phyloP scores from a whole-genome alignment of 352 stramenopile species.

The Phytophthora syringae region DNA sequence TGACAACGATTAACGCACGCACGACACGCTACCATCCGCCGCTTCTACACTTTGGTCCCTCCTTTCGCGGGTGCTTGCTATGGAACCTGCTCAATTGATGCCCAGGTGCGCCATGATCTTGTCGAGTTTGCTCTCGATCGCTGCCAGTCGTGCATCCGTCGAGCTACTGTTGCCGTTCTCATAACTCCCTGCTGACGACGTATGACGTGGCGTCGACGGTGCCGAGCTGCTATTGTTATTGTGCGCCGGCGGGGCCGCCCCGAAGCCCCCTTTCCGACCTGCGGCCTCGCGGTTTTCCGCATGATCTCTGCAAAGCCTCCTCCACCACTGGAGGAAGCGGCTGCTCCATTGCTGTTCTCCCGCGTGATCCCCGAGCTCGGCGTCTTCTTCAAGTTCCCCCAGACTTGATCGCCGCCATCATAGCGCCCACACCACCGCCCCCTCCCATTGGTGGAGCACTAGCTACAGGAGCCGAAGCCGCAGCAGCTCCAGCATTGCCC shows the following conservation, averaged over 20 bases:
- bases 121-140: constrained; percentile 89
- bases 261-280: constrained; percentile 52
- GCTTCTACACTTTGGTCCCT: not conserved
- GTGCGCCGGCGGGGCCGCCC: constrained; percentile 14
- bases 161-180: constrained; percentile 29
- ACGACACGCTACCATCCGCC: constrained; percentile 1
- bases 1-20: constrained; percentile 12
- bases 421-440: constrained; percentile 59
- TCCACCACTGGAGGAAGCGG: constrained; percentile 17
- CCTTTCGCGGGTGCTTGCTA: constrained; percentile 8
- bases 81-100: constrained; percentile 48
- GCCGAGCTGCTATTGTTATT: constrained; percentile 50
- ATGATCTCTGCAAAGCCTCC: constrained; percentile 91
- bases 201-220: constrained; percentile 57
- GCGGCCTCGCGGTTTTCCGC: constrained; percentile 89
- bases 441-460: constrained; percentile 28
- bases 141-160: constrained; percentile 67
- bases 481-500: constrained; percentile 12
- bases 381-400: constrained; percentile 73
- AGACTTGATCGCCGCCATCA: constrained; percentile 79
- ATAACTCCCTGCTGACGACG: constrained; percentile 24
- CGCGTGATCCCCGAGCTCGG: constrained; percentile 41
- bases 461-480: constrained; percentile 17
- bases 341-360: constrained; percentile 29
- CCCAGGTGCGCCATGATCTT: constrained; percentile 90